Evolutionary conservation across 2,329 filamentous ascomycete genomes (phyloP).

Genomic region (Fusarium sp.): DNA sequence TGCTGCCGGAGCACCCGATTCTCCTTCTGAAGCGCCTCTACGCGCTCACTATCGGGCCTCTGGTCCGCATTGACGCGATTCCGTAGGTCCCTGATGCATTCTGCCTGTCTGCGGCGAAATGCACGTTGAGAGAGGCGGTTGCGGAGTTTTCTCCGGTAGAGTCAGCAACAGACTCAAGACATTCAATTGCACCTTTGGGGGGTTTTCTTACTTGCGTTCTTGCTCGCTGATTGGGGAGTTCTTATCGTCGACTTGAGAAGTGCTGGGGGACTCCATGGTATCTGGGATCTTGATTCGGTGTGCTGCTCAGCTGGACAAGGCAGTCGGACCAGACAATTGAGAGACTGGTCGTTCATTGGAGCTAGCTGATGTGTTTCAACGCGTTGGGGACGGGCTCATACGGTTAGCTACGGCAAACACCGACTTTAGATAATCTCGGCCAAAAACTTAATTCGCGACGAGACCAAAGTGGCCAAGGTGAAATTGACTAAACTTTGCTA

Average conservation of each 20-base stretch:
- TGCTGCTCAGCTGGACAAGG: conserved; percentile 6
- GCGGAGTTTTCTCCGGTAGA: conserved; percentile 43
- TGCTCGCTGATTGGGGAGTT: conserved; percentile 11
- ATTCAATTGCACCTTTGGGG: too few species aligned
- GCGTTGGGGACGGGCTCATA: neutral
- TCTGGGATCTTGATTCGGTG: conserved; percentile 1
- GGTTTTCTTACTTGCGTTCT: conserved; percentile 21
- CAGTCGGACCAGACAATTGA: neutral
- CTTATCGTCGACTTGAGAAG: conserved; percentile 4
- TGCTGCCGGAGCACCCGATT: conserved; percentile 44
- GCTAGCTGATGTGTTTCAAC: neutral
- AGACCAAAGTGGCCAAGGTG: too few species aligned
- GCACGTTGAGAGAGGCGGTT: conserved; percentile 49
- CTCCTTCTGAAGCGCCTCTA: conserved; percentile 43
- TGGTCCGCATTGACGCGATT: conserved; percentile 40
- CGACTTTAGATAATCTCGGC: neutral
- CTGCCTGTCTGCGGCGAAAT: conserved; percentile 47
- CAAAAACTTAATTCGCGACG: neutral
- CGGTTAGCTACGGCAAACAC: conserved; percentile 1
- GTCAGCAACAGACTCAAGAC: neutral
- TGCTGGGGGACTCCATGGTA: conserved; percentile 17
- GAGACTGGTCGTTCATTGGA: conserved; percentile 3
- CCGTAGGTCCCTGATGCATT: conserved; percentile 44
- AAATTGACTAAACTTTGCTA: too few species aligned
- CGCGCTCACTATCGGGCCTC: conserved; percentile 39